These are phyloP conservation scores for Corynascus novoguineensis DNA, from an alignment of 495 filamentous ascomycete genomes.

Conservation along the genomic window DNA sequence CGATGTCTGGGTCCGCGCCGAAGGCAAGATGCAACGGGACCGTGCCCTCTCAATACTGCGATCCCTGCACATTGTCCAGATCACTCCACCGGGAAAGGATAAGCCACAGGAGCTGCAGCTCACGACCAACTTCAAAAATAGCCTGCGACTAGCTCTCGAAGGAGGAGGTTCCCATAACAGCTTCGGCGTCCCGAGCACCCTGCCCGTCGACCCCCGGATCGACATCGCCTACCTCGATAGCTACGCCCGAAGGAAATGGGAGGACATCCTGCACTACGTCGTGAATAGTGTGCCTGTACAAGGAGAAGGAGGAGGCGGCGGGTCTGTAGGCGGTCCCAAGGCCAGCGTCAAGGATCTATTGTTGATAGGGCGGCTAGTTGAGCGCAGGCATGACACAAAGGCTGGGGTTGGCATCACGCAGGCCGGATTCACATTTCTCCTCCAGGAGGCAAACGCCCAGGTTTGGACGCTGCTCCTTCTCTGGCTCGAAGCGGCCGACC, in stretches of 20 bases:
- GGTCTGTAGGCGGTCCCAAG: slow-evolving; percentile 50
- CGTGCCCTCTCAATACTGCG: slow-evolving; percentile 74
- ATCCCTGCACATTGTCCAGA: slow-evolving; percentile 72
- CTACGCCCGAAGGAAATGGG: slow-evolving; percentile 87
- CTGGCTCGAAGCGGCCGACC: slow-evolving; percentile 81
- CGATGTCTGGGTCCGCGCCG: slow-evolving; percentile 74
- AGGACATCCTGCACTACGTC: slow-evolving; percentile 91
- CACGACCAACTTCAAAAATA: slow-evolving; percentile 67
- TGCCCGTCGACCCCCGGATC: slow-evolving; percentile 53
- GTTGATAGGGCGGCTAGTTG: slow-evolving; percentile 72
- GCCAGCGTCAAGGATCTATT: slow-evolving; percentile 77
- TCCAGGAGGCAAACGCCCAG: slow-evolving; percentile 93
- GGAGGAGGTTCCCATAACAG: slow-evolving; percentile 79
- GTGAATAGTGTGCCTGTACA: slow-evolving; percentile 52
- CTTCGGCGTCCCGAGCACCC: slow-evolving; percentile 75
- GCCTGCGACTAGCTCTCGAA: slow-evolving; percentile 75
- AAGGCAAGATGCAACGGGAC: slow-evolving; percentile 70
- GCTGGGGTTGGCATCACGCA: slow-evolving; percentile 69
- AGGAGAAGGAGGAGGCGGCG: slow-evolving; percentile 27
- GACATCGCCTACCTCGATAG: slow-evolving; percentile 69
- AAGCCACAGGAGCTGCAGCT: slow-evolving; percentile 62
- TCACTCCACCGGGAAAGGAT: slow-evolving; percentile 50
- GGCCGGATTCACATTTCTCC: slow-evolving; percentile 84
- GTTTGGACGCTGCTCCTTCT: slow-evolving; percentile 93
- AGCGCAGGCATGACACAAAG: slow-evolving; percentile 49